Evolutionary conservation across 129 eudicot species (phyloP).

Genomic region (Centaurea solstitialis): DNA sequence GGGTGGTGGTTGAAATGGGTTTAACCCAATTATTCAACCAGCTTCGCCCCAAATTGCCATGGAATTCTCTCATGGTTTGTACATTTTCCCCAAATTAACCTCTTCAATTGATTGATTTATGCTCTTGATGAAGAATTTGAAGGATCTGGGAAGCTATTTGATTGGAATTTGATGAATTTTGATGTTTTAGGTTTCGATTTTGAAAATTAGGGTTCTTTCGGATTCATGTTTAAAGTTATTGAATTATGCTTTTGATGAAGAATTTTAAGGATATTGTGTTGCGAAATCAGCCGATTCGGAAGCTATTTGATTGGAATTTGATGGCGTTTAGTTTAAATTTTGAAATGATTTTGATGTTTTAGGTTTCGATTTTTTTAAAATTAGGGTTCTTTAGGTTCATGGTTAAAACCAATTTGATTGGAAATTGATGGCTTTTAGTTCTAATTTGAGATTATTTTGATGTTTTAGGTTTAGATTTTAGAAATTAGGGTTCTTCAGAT

Average conservation of each 20-base stretch:
- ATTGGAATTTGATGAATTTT: background rate
- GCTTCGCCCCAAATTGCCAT: conserved; percentile 63
- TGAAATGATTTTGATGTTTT: background rate
- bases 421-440: background rate
- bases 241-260: conserved; percentile 3
- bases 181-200: background rate
- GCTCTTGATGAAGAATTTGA: conserved; percentile 3
- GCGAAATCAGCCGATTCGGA: background rate
- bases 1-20: conserved; percentile 81
- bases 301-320: background rate
- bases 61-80: conserved; percentile 91
- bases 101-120: background rate
- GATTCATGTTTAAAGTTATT: too few relatives aligned
- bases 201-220: background rate
- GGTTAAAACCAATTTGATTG: background rate
- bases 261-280: background rate
- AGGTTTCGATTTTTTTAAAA: background rate
- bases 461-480: background rate
- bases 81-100: background rate
- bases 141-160: too few relatives aligned
- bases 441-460: background rate
- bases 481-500: background rate
- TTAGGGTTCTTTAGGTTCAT: background rate
- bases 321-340: background rate
- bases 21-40: conserved; percentile 55